These are phyloP conservation scores for Puccinia polysora DNA, from an alignment of 1,284 basidiomycete species.

Conservation along the genomic window DNA sequence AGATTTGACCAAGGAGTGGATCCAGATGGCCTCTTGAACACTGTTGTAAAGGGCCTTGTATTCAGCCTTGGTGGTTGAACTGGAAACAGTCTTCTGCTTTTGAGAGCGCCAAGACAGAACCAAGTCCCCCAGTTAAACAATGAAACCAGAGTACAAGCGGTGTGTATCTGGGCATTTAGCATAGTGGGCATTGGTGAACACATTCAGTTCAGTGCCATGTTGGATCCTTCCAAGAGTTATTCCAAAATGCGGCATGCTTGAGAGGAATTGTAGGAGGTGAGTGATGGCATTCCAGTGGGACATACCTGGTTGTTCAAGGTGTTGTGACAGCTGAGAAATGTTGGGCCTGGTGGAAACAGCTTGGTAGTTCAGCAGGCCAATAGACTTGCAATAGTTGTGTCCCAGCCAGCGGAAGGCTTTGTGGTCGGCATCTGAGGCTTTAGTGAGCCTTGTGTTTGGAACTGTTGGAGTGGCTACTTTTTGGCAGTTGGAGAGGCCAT, in stretches of 20 bases:
- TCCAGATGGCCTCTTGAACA: neutral
- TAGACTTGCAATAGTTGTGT: neutral
- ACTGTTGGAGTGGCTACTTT: neutral
- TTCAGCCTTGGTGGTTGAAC: neutral
- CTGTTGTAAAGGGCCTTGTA: neutral
- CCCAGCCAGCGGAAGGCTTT: neutral
- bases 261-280: neutral
- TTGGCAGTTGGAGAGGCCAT: neutral
- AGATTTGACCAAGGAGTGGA: neutral
- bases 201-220: neutral
- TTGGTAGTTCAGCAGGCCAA: no score
- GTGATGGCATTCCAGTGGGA: neutral
- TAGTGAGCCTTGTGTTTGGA: neutral
- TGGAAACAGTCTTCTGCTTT: neutral
- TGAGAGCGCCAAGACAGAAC: neutral
- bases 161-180: neutral
- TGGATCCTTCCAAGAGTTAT: neutral
- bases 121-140: neutral
- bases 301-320: conserved; percentile 1
- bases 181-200: neutral
- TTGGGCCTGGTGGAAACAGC: neutral
- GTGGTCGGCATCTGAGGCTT: neutral
- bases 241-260: neutral
- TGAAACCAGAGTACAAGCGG: neutral
- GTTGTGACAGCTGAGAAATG: conserved; percentile 2